Evolutionary conservation across 2,329 filamentous ascomycete genomes (phyloP).

Genomic region (Zarea fungicola): DNA sequence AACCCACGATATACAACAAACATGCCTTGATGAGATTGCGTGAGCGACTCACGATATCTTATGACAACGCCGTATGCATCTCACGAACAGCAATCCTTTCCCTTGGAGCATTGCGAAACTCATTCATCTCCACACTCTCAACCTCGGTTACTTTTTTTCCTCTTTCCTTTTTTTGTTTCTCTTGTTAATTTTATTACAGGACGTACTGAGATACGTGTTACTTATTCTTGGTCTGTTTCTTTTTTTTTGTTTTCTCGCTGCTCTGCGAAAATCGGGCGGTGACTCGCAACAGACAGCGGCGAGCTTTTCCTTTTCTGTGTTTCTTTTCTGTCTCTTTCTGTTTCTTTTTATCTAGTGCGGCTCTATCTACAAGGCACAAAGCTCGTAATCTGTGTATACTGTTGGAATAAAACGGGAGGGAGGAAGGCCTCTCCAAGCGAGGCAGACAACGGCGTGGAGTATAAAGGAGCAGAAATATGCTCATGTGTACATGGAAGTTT

Average conservation of each 20-base stretch:
- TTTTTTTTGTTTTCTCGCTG: too few species aligned
- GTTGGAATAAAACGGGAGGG: neutral
- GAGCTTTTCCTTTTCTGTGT: neutral
- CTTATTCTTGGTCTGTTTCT: constrained; percentile 4
- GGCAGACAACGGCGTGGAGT: neutral
- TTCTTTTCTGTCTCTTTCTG: neutral
- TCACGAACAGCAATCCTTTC: constrained; percentile 5
- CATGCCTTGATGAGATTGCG: neutral
- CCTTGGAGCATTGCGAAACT: neutral
- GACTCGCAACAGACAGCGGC: neutral
- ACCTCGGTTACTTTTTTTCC: neutral
- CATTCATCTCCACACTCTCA: neutral
- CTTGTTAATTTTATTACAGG: neutral
- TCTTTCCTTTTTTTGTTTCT: neutral
- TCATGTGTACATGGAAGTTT: neutral
- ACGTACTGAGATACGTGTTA: constrained; percentile 12
- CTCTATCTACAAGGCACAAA: too few species aligned
- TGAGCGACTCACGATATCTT: neutral
- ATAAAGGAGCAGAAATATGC: neutral
- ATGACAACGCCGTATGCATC: constrained; percentile 5
- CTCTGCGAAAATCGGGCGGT: too few species aligned
- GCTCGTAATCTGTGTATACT: constrained; percentile 8
- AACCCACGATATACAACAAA: neutral
- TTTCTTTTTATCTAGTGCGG: neutral
- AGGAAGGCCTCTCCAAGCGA: neutral